Evolutionary conservation across 1,284 basidiomycete species (phyloP), one percentile per base, ranked within the genome.

Genomic region (Cryptococcus hybrid): DNA sequence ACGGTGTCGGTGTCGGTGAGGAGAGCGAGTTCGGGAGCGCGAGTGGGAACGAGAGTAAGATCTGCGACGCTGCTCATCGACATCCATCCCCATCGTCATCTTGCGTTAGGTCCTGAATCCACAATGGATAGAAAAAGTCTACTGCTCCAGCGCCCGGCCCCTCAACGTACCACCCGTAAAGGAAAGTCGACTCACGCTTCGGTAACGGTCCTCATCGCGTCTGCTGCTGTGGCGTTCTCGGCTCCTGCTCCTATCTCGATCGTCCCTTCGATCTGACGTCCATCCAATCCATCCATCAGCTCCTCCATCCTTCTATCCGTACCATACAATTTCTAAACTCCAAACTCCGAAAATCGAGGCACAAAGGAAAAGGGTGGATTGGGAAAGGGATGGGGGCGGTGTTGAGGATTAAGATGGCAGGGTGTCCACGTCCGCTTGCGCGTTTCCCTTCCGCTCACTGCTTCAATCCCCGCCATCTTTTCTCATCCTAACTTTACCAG

Each of bases 1-100:
- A 47, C 82, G 72, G 60, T 82, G 82, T 55, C 86, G 83, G 36
- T 86, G 88, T 40, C 80, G 76, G 45, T 87, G 88, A 64, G 83
- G 84, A 56, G 77, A 75, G 35, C 71, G 51, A 38, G 57, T 61
- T 34, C 59, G 59, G 47, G 59, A 61, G 45, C 60, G 68, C 53
- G 69, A 69, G 12, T 69, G 64, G 3, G 64, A 68, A 43, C 64
- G 63, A 39, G 66, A 68, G 51, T 60, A 46, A 15, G 65, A 64
- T 47, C 65, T 61, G 51, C 61, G 54, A 50, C 63, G 65, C 53
- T 61, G 46, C 44, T n/a, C 39, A 40, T 47, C 24, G 34, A 43
- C 36, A 44, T 40, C 43, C 47, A 52, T 47, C 50, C 37, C 39
- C 50, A 38, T 51, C 37, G 11, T 39, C 37, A 36, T 34, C 39